Percentiles rank a stretch among this genome's conserved stretches.
phyloP scores from a whole-genome alignment of 108 stramenopile species.

The Nitzschia sp. region DNA sequence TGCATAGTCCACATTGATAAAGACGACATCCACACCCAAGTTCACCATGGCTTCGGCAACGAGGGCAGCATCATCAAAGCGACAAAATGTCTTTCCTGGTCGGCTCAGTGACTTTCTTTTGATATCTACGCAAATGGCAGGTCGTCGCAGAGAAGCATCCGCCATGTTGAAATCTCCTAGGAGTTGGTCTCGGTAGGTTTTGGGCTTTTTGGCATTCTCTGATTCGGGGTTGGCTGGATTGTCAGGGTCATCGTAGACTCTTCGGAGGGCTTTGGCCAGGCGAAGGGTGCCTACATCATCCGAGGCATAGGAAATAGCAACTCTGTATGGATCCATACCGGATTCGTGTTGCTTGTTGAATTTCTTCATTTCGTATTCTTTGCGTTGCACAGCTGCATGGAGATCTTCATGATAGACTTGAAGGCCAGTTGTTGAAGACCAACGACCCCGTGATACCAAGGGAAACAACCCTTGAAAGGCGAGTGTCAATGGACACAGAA shows the following conservation, averaged over 20 bases:
- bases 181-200: conserved; percentile 51
- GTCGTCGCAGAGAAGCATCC: conserved; percentile 77
- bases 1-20: conserved; percentile 86
- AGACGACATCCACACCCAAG: conserved; percentile 83
- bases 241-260: conserved; percentile 77
- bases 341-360: conserved; percentile 70
- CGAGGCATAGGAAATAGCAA: conserved; percentile 85
- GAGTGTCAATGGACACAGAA: too few species aligned
- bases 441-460: too few species aligned
- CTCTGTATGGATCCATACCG: conserved; percentile 77
- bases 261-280: conserved; percentile 79
- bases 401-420: conserved; percentile 53
- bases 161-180: conserved; percentile 66
- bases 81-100: conserved; percentile 74
- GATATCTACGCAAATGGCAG: conserved; percentile 83
- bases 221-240: conserved; percentile 69
- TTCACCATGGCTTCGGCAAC: conserved; percentile 90
- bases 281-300: conserved; percentile 61
- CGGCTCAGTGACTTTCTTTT: conserved; percentile 72
- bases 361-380: conserved; percentile 85
- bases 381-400: conserved; percentile 84
- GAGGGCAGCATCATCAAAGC: conserved; percentile 81
- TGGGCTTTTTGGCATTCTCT: conserved; percentile 6
- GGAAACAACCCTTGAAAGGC: too few species aligned
- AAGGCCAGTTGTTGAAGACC: too few species aligned